Evolutionary conservation across 805 yeast species (phyloP), one percentile per base, ranked within the genome.

Genomic region (Isabelozyma gotoi): DNA sequence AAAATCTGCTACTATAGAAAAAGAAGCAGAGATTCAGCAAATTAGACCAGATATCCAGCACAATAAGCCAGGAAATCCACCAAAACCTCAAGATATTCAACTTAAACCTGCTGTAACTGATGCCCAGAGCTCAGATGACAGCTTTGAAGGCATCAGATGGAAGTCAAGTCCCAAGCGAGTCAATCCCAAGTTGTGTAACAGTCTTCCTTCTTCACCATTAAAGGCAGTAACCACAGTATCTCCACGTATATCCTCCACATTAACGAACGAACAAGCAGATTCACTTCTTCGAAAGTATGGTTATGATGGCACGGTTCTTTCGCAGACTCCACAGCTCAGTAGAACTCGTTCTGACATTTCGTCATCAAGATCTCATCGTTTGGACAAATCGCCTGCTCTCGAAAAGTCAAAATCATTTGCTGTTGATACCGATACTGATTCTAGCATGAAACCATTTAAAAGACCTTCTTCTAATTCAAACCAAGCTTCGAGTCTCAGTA

Each of bases 231-330:
- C 47, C 15, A 12, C 51, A 1, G 42, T 15, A 39, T 32, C 40
- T 27, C 12, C 38, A 16, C 34, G 45, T 29, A 11, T 36, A 36
- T 50, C 55, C 7, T 46, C 56, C 2, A 47, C 63, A 1, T 52
- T 56, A 3, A 43, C 54, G 16, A 64, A 62, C 43, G 73, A 67
- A 38, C 64, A 63, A 42, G 62, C 72, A 1, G 65, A 58, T 40
- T 62, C 66, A 18, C 57, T 77, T 45, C 51, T 77, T 14, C 57
- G 61, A 5, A 77, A 72, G 45, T 77, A 75, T 52, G 76, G 76
- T 10, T 51, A 65, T 24, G 70, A 67, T 3, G 63, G 63, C 11
- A 57, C 59, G 40, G 51, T 56, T 2, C 45, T 57, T 0, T 56
- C 64, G 14, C 64, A 59, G 31, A 61, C 74, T 1, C 76, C 76